These are phyloP conservation scores for Trichoderma sp. DNA, from an alignment of 2,329 filamentous ascomycete genomes.

Conservation along the genomic window DNA sequence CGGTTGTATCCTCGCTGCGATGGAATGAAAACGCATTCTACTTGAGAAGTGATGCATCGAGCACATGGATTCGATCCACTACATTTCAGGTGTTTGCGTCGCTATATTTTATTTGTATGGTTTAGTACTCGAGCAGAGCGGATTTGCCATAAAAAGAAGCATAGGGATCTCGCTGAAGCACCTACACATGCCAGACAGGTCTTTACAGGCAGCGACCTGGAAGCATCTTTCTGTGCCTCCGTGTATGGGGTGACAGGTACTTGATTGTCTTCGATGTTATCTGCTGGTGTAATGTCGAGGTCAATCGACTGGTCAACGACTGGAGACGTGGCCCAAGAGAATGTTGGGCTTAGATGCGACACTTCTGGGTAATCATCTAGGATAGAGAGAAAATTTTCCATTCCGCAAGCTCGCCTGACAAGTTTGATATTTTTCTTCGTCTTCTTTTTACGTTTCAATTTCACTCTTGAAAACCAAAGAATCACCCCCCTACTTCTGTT, in stretches of 20 bases:
- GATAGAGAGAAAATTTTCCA: not conserved
- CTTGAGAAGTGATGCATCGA: not conserved
- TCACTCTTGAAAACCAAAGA: not conserved
- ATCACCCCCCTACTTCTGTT: not conserved
- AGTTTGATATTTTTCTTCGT: not conserved
- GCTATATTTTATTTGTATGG: not conserved
- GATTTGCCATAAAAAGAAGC: not conserved
- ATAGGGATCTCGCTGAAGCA: not conserved
- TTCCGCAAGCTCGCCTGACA: not conserved
- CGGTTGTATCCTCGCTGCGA: not conserved
- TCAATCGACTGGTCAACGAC: not conserved
- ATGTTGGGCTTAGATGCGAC: not conserved
- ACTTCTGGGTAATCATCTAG: not conserved
- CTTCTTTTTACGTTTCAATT: not conserved
- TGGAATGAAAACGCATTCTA: not conserved
- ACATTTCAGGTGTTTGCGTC: not conserved
- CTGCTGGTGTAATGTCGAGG: not conserved
- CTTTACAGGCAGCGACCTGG: not conserved
- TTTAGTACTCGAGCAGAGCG: not conserved
- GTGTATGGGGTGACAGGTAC: not conserved
- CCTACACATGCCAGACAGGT: not conserved
- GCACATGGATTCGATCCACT: not conserved
- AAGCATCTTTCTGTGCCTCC: not conserved
- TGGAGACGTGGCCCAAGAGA: not conserved
- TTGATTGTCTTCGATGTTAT: not conserved